Evolutionary conservation across 2,329 filamentous ascomycete genomes (phyloP).

Genomic region (Neofusicoccum ribis): DNA sequence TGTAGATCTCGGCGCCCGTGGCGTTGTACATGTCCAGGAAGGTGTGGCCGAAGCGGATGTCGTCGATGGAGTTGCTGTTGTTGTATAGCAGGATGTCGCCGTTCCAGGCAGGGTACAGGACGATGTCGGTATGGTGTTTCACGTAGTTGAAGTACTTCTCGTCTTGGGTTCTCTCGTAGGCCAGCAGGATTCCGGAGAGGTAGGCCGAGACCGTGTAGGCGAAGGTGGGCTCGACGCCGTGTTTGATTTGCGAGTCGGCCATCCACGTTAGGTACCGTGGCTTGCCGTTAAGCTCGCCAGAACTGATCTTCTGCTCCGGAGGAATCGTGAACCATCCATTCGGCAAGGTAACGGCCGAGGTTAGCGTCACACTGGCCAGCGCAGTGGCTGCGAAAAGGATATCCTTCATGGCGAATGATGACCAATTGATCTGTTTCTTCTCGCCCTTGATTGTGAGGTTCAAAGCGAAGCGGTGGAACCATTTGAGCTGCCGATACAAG

Average conservation of each 20-base stretch:
- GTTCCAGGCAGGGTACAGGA: slow-evolving; percentile 45
- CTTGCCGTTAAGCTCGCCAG: slow-evolving; percentile 19
- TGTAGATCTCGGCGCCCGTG: slow-evolving; percentile 51
- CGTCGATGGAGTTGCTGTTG: slow-evolving; percentile 43
- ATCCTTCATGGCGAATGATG: slow-evolving; percentile 19
- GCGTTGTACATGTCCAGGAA: slow-evolving; percentile 50
- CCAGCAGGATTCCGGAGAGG: slow-evolving; percentile 50
- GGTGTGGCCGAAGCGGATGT: slow-evolving; percentile 56
- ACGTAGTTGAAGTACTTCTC: slow-evolving; percentile 53
- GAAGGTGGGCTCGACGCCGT: slow-evolving; percentile 41
- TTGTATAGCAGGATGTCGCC: slow-evolving; percentile 36
- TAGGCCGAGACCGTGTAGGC: slow-evolving; percentile 50
- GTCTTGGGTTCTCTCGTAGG: slow-evolving; percentile 47
- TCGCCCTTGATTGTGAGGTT: background rate
- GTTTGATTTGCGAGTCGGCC: slow-evolving; percentile 50
- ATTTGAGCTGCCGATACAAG: background rate
- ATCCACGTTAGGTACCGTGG: slow-evolving; percentile 40
- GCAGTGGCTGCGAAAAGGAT: slow-evolving; percentile 15
- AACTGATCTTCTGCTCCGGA: slow-evolving; percentile 21
- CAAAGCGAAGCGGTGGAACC: background rate
- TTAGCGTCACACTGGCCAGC: slow-evolving; percentile 21
- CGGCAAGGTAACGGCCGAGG: slow-evolving; percentile 22
- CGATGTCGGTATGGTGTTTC: slow-evolving; percentile 48
- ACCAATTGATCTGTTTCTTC: background rate
- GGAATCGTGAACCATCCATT: slow-evolving; percentile 25